phyloP scores from a whole-genome alignment of 768 basidiomycete species.

The Psilocybe sp. region DNA sequence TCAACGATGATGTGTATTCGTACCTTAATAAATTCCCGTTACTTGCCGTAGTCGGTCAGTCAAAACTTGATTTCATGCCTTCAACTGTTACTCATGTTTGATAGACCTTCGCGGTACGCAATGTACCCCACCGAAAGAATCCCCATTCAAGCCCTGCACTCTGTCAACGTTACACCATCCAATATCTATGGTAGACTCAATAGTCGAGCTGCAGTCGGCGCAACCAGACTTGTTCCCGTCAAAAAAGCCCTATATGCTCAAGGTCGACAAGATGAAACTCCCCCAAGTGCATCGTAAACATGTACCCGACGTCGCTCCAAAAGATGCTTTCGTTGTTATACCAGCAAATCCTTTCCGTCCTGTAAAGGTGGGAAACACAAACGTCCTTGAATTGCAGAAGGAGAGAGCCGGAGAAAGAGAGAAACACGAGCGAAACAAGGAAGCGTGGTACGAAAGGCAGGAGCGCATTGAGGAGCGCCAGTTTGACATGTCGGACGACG shows the following conservation, averaged over 20 bases:
- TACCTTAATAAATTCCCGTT: conserved; percentile 50
- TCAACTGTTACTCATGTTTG: conserved; percentile 8
- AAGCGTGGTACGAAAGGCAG: conserved; percentile 22
- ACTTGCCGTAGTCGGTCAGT: conserved; percentile 60
- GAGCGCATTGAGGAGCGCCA: conserved; percentile 11
- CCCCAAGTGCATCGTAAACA: neutral
- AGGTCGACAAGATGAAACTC: conserved; percentile 21
- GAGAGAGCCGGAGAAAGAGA: conserved; percentile 12
- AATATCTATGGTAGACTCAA: conserved; percentile 30
- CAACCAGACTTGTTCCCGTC: conserved; percentile 30
- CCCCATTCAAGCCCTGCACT: conserved; percentile 24
- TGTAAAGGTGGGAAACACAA: conserved; percentile 19
- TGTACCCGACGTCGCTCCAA: conserved; percentile 17
- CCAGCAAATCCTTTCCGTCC: conserved; percentile 10
- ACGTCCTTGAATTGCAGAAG: conserved; percentile 12
- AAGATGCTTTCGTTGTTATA: conserved; percentile 22
- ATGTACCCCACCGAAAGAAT: conserved; percentile 28
- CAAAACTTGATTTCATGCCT: conserved; percentile 1
- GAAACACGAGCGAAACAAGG: conserved; percentile 20
- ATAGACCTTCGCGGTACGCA: conserved; percentile 50
- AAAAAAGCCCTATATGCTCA: conserved; percentile 26
- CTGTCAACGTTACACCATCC: conserved; percentile 40
- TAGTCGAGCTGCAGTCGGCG: conserved; percentile 24
- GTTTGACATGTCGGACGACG: neutral
- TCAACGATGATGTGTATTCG: conserved; percentile 42